phyloP scores from a whole-genome alignment of 352 stramenopile genomes.

The Globisporangium okanoganense region DNA sequence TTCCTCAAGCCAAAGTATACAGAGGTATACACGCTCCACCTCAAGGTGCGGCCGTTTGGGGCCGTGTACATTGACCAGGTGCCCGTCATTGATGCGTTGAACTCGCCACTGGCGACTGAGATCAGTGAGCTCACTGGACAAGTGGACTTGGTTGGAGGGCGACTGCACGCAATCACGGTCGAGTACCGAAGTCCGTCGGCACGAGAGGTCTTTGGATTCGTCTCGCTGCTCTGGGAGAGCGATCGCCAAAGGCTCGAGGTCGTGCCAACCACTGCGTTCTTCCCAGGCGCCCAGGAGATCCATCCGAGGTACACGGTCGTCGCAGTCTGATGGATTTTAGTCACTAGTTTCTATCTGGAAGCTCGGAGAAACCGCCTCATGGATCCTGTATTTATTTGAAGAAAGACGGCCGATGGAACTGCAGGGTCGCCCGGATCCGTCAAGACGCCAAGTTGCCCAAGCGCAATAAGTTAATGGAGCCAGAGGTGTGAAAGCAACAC shows the following conservation, averaged over 20 bases:
- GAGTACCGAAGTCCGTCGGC: conserved; percentile 30
- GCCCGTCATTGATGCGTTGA: conserved; percentile 36
- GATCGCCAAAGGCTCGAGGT: conserved; percentile 19
- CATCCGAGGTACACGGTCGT: conserved; percentile 21
- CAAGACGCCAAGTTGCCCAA: no score
- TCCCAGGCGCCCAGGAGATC: conserved; percentile 26
- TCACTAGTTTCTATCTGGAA: background rate
- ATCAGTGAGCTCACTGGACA: conserved; percentile 5
- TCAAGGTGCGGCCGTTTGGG: conserved; percentile 21
- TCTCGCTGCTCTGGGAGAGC: conserved; percentile 30
- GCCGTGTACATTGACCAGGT: conserved; percentile 33
- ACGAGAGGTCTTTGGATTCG: conserved; percentile 12
- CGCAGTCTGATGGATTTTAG: background rate
- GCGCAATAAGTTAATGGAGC: no score
- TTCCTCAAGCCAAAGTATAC: conserved; percentile 39
- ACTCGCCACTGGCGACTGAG: conserved; percentile 10
- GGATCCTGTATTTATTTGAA: background rate
- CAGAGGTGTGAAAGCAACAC: no score
- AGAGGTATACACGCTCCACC: conserved; percentile 33
- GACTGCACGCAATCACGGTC: conserved; percentile 38
- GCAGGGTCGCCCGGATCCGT: background rate
- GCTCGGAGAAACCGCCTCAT: background rate
- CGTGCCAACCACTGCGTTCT: conserved; percentile 21
- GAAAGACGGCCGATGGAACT: background rate
- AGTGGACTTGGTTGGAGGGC: conserved; percentile 22